phyloP scores from a whole-genome alignment of 208 protist species.

The Borovskyia barvae region DNA sequence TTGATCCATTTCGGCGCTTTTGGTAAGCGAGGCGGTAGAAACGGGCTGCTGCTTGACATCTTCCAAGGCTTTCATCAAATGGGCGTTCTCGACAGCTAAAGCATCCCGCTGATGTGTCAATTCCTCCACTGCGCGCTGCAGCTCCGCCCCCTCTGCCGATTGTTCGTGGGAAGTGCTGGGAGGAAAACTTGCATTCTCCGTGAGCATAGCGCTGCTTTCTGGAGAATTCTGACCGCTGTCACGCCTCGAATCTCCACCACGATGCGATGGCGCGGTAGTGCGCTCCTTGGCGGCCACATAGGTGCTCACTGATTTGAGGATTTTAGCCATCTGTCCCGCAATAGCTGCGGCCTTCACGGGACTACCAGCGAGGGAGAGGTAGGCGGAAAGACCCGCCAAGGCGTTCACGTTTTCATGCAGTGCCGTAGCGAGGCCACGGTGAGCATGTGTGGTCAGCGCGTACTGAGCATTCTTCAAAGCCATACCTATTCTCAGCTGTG shows the following conservation, averaged over 20 bases:
- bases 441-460: conserved; percentile 40
- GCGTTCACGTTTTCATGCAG: conserved; percentile 46
- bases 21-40: background rate
- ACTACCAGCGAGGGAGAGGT: conserved; percentile 54
- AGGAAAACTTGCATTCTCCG: conserved; percentile 5
- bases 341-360: conserved; percentile 63
- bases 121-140: conserved; percentile 15
- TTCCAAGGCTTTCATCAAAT: conserved; percentile 9
- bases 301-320: conserved; percentile 39
- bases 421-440: conserved; percentile 33
- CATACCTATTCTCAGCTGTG: conserved; percentile 52
- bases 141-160: conserved; percentile 3
- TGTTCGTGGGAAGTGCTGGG: conserved; percentile 4
- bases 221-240: conserved; percentile 22
- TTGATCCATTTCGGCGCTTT: background rate
- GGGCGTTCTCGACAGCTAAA: conserved; percentile 6
- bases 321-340: conserved; percentile 60
- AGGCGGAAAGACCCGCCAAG: conserved; percentile 48
- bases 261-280: background rate
- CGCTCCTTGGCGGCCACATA: conserved; percentile 28
- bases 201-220: conserved; percentile 1
- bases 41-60: background rate
- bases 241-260: conserved; percentile 12
- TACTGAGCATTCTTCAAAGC: conserved; percentile 64
- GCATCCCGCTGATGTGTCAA: conserved; percentile 18